Base-by-base conservation (phyloP, 2,329 filamentous ascomycete species). In the Fusarium sp. region DNA sequence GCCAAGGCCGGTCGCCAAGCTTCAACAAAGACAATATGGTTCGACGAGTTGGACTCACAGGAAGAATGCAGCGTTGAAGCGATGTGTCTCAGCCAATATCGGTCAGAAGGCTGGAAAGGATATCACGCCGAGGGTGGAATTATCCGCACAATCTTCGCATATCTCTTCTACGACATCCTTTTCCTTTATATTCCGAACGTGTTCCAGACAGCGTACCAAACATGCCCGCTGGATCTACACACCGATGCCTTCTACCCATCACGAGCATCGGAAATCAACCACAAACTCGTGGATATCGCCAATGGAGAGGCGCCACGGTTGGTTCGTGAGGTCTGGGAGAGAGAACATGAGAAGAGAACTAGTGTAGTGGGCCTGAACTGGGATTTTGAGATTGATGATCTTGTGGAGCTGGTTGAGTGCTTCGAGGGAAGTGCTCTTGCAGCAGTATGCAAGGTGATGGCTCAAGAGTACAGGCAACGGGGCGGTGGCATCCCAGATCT, bases 171-270 rank as follows among this genome's bases (percentile, higher is more conserved):
- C 81, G 95, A 99, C 78, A 87, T 98, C 23, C 82, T 99, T 9
- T 98, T 98, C 79, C 84, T 93, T 25, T 97, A 97, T 78, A 87
- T 98, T 7, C 95, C 96, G 25, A 97, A 98, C 72, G 95, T 99
- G 55, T 99, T 99, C 78, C 95, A 98, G 77, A 99, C 96, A 8
- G 88, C 91, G 2, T 99, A 93, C 76, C 96, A 99, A 79, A 97
- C 93, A 0, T 97, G 93, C 74, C 96, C 96, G 2, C 82, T 99
- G 5, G 96, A 99, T 77, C 82, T 99, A 8, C 91, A 96, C 76
- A 97, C 94, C 0, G 96, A 99, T 76, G 90, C 91, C 4, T 99
- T 99, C 81, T 98, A 93, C 75, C 87, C 92, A 0, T 88, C 90
- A 2, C 87, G 96, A n/a, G 88, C 91, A 35, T 93, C 91, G 6